These are phyloP conservation scores for Amphirosellinia nigrospora DNA, from an alignment of 495 filamentous ascomycete genomes.

Conservation along the genomic window DNA sequence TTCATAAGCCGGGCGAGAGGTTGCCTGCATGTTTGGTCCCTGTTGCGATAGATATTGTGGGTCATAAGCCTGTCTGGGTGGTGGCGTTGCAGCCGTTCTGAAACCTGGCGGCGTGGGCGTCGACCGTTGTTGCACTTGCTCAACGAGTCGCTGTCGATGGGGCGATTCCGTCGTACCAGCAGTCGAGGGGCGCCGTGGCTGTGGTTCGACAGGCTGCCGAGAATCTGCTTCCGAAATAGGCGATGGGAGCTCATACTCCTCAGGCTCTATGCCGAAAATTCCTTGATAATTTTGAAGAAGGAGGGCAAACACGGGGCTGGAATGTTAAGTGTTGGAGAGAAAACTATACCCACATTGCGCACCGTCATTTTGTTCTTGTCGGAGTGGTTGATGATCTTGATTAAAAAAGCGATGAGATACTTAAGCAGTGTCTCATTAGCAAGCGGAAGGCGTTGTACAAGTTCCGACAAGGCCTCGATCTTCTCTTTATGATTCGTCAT, in stretches of 20 bases:
- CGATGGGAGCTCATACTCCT: constrained; percentile 59
- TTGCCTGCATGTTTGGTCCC: constrained; percentile 27
- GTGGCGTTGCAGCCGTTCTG: constrained; percentile 51
- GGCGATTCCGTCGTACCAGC: constrained; percentile 47
- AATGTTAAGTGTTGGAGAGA: constrained; percentile 97
- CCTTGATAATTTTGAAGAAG: constrained; percentile 88
- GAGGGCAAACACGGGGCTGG: constrained; percentile 89
- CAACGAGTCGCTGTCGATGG: constrained; percentile 52
- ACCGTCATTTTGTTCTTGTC: constrained; percentile 98
- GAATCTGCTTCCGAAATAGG: constrained; percentile 34
- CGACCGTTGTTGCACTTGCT: constrained; percentile 44
- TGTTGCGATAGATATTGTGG: constrained; percentile 43
- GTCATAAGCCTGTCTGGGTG: constrained; percentile 48
- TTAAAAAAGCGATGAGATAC: constrained; percentile 83
- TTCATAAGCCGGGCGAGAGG: constrained; percentile 52
- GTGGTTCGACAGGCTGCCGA: constrained; percentile 24
- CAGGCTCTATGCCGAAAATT: constrained; percentile 78
- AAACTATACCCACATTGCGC: constrained; percentile 96
- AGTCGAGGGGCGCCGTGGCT: constrained; percentile 47
- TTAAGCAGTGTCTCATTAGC: constrained; percentile 80
- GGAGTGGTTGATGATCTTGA: constrained; percentile 86
- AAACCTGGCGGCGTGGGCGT: constrained; percentile 53
- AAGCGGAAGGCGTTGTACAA: constrained; percentile 83
- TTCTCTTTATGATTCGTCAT: constrained; percentile 77
- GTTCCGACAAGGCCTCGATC: constrained; percentile 77